Base-by-base conservation (phyloP, 768 basidiomycete species). In the Kwoniella dejecticola region DNA sequence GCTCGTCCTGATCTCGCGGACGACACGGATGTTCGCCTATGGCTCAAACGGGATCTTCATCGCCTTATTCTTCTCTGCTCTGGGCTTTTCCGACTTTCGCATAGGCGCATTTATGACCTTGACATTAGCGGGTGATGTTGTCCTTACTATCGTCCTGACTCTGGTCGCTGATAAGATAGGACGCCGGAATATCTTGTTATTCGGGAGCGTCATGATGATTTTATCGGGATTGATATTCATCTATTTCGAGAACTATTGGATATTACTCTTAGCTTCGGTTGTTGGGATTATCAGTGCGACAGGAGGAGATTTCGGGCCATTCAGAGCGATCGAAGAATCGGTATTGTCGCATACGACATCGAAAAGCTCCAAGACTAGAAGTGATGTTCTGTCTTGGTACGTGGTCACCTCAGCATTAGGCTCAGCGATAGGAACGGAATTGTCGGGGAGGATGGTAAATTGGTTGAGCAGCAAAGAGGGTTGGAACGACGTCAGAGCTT, bases 51-150 rank as follows among this genome's bases (percentile, higher is more conserved):
- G 75, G 0, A 62, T 73, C 15, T 57, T 78, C 57, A 66, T 78
- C 30, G 67, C 75, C 5, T 38, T 72, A 11, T 68, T 70, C 63
- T 70, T 78, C 50, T 60, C 63, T 11, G 41, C 52, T 0, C 59
- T 75, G n/a, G 63, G 60, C 4, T 72, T 77, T 49, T 66, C 70
- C 24, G 72, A 72, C 29, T 52, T 60, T 21, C 55, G 47, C 3
- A 69, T 75, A 21, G 77, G 77, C 0, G 49, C 72, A 3, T 78
- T 78, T 63, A 70, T 77, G 62, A 64, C 70, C 0, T 57, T 77
- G 24, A 78, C 77, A 4, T 57, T 78, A 7, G 12, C 70, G 0
- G 77, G 77, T 0, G 77, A 78, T 62, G 77, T 75, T 19, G 13
- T 64, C 1, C 52, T 72, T 13, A 72, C 72, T 8, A 21, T 77